Evolutionary conservation across 305 asterid genomes (phyloP).

Genomic region (Fraxinus velutina): DNA sequence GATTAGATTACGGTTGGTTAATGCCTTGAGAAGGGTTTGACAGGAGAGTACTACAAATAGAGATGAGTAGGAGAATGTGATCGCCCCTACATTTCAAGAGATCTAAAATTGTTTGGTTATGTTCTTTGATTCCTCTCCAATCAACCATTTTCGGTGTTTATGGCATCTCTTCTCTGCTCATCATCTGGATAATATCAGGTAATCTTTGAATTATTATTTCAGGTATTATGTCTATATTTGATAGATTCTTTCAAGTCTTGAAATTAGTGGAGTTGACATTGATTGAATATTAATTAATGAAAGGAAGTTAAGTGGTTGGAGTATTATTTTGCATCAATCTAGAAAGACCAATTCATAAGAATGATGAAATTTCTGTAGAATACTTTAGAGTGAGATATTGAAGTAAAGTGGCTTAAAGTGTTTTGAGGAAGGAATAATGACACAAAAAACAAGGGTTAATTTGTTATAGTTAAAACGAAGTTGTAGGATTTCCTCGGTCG

Average conservation of each 20-base stretch:
- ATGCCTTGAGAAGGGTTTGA: conserved; percentile 73
- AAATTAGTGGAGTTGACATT: too few species aligned
- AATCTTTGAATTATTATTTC: conserved; percentile 1
- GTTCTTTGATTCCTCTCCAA: conserved; percentile 34
- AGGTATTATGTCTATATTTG: neutral
- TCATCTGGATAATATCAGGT: conserved; percentile 64
- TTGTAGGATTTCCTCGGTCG: too few species aligned
- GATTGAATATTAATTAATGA: too few species aligned
- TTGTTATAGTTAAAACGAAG: too few species aligned
- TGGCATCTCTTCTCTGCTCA: conserved; percentile 38
- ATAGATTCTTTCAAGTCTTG: too few species aligned
- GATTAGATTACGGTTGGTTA: conserved; percentile 69
- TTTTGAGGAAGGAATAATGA: neutral
- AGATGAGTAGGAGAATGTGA: neutral
- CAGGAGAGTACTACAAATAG: conserved; percentile 54
- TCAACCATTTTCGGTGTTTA: conserved; percentile 32
- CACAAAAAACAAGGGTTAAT: too few species aligned
- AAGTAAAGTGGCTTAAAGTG: neutral
- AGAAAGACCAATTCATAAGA: neutral
- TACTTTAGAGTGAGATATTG: neutral
- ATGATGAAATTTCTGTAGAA: neutral
- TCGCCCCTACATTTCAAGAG: conserved; percentile 44
- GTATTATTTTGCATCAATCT: neutral
- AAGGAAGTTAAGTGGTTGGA: too few species aligned
- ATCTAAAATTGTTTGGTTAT: conserved; percentile 38